These are phyloP conservation scores for Penicillium sp. DNA, from an alignment of 2,329 filamentous ascomycete genomes.

Conservation along the genomic window DNA sequence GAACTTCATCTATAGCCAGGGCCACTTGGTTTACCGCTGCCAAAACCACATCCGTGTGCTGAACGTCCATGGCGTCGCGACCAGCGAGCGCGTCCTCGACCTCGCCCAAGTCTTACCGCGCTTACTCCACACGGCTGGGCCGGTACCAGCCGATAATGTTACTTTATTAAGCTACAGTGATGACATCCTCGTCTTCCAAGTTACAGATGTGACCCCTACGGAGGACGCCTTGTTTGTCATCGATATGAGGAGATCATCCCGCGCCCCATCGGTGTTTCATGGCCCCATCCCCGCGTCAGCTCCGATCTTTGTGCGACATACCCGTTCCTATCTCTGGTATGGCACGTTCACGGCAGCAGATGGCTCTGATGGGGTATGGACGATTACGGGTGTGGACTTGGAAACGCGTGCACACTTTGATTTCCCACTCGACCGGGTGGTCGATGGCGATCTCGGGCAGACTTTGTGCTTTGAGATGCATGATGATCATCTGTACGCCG, in stretches of 20 bases:
- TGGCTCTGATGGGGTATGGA: conserved; percentile 62
- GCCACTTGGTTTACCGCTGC: conserved; percentile 65
- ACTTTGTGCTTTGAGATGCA: conserved; percentile 73
- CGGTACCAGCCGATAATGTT: conserved; percentile 48
- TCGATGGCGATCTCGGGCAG: conserved; percentile 58
- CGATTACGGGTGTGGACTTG: conserved; percentile 58
- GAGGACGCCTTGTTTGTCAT: conserved; percentile 59
- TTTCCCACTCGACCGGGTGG: conserved; percentile 14
- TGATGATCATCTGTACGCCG: conserved; percentile 65
- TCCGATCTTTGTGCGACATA: conserved; percentile 70
- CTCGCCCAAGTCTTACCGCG: conserved; percentile 47
- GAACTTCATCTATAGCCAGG: conserved; percentile 64
- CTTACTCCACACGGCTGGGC: conserved; percentile 34
- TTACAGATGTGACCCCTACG: conserved; percentile 46
- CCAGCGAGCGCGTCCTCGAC: conserved; percentile 59
- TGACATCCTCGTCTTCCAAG: conserved; percentile 60
- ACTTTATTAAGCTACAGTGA: conserved; percentile 60
- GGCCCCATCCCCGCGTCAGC: conserved; percentile 47
- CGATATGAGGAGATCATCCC: conserved; percentile 36
- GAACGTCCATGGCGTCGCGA: conserved; percentile 55
- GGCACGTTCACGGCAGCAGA: conserved; percentile 63
- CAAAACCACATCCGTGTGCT: conserved; percentile 59
- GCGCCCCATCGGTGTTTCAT: conserved; percentile 22
- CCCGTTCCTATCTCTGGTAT: conserved; percentile 62
- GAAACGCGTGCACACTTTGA: conserved; percentile 39